Evolutionary conservation across 2,329 filamentous ascomycete genomes (phyloP), one percentile per base, ranked within the genome.

Genomic region (Beauveria sp.): DNA sequence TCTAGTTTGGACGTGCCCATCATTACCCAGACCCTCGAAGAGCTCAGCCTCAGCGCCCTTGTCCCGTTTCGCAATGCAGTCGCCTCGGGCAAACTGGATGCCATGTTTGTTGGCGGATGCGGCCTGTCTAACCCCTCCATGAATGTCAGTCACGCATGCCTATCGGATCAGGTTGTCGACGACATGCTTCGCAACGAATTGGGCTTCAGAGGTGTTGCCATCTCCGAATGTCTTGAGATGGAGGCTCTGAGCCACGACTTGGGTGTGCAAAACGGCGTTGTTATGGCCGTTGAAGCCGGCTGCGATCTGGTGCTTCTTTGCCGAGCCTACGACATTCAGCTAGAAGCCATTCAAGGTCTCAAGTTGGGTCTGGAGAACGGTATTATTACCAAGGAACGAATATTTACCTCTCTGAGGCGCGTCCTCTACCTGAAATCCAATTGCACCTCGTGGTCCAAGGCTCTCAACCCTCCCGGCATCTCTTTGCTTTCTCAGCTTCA

Each of bases 141-240:
- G 80, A 96, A 96, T 69, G 91, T 96, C 54, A 96, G 96, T 82
- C 93, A 97, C 72, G 93, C 93, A 34, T 97, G 91, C 71, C 79
- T 97, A 3, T 96, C 91, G 0, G 89, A 97, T 67, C 91, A 96
- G 72, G 91, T 97, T 1, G 92, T 97, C 3, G 90, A 96, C 69
- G 91, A 94, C 62, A 77, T 97, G 24, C 79, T 97, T 3, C 84
- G 93, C n/a, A 88, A 89, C 63, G 92, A 97, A 66, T 82, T 97
- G 26, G 89, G 89, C 2, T 97, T 97, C 68, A 84, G 91, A 55
- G 93, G 93, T 1, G 92, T 97, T 2, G 92, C 94, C 26, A 91
- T 97, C 55, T 97, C 92, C 0, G 93, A 97, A 70, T 97, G 93
- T 66, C 77, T 97, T 8, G 93, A 97, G 72, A 97, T 97, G 93